These are phyloP conservation scores for Ogataea henricii DNA, from an alignment of 805 yeast genomes.

Conservation along the genomic window DNA sequence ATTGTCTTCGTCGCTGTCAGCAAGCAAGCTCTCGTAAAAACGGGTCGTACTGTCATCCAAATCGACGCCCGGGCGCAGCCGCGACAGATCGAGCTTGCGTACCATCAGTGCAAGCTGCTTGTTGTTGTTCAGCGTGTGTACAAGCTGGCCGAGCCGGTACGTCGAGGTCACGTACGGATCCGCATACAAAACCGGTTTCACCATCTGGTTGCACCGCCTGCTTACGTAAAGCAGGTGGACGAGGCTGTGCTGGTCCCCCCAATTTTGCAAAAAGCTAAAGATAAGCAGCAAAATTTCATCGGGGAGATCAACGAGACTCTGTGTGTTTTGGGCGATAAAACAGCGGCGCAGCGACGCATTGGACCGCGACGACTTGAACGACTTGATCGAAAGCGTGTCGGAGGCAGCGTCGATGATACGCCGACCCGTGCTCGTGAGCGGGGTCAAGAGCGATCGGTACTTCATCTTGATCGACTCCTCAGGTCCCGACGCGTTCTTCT, in stretches of 20 bases:
- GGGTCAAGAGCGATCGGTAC: slow-evolving; percentile 47
- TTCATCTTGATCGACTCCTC: slow-evolving; percentile 43
- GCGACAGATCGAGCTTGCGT: slow-evolving; percentile 58
- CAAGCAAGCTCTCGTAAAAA: slow-evolving; percentile 20
- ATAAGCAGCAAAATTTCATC: slow-evolving; percentile 44
- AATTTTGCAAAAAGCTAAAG: slow-evolving; percentile 33
- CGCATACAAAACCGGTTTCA: slow-evolving; percentile 57
- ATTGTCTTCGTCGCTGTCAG: slow-evolving; percentile 14
- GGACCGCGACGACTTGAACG: slow-evolving; percentile 35
- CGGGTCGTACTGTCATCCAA: slow-evolving; percentile 22
- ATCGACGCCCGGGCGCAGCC: slow-evolving; percentile 42
- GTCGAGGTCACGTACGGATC: slow-evolving; percentile 63
- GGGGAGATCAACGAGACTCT: slow-evolving; percentile 38
- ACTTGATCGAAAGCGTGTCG: slow-evolving; percentile 42
- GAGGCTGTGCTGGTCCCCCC: slow-evolving; percentile 40
- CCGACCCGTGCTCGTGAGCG: slow-evolving; percentile 29
- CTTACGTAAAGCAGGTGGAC: slow-evolving; percentile 52
- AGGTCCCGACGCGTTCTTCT: slow-evolving; percentile 4
- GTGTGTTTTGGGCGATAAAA: slow-evolving; percentile 8
- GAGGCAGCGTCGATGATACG: slow-evolving; percentile 43
- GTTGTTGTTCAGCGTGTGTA: slow-evolving; percentile 61
- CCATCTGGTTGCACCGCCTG: slow-evolving; percentile 49
- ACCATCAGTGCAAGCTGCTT: slow-evolving; percentile 59
- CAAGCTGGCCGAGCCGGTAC: slow-evolving; percentile 78
- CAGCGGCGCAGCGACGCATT: slow-evolving; percentile 13